Conservation (phyloP, 306 rosid genomes). For the Medicago ruthenica region DNA sequence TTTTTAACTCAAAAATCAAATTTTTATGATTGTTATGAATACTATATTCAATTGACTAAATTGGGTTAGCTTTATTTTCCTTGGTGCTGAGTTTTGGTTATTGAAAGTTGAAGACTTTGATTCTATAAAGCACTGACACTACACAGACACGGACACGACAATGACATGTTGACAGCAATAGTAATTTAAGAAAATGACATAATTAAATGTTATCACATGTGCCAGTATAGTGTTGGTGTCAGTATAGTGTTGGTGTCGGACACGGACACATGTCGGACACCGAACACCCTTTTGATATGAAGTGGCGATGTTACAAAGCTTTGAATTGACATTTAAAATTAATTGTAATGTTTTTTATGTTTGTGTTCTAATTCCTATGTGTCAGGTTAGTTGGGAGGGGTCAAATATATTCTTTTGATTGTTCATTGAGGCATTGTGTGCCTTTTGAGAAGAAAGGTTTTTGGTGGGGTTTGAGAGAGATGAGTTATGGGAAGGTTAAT, state of each 20-base stretch:
- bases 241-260: no score
- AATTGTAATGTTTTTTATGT: no score
- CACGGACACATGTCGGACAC: no score
- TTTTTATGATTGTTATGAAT: slow-evolving; percentile 22
- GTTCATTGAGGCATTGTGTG: slow-evolving; percentile 39
- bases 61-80: slow-evolving; percentile 16
- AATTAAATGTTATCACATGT: no score
- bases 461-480: slow-evolving; percentile 58
- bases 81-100: slow-evolving; percentile 5
- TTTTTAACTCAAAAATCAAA: neutral
- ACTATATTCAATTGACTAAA: slow-evolving; percentile 1
- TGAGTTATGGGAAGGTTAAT: slow-evolving; percentile 76
- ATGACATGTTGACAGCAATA: no score
- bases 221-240: no score
- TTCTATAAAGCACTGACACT: no score
- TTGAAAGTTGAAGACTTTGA: slow-evolving; percentile 39
- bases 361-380: neutral
- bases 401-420: slow-evolving; percentile 37
- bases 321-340: neutral
- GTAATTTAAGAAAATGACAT: no score
- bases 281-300: no score
- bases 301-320: no score
- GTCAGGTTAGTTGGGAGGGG: slow-evolving; percentile 59
- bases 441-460: slow-evolving; percentile 35
- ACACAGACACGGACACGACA: no score